Evolutionary conservation across 2,329 filamentous ascomycete genomes (phyloP), one percentile per base, ranked within the genome.

Genomic region (Kalmusia sp.): DNA sequence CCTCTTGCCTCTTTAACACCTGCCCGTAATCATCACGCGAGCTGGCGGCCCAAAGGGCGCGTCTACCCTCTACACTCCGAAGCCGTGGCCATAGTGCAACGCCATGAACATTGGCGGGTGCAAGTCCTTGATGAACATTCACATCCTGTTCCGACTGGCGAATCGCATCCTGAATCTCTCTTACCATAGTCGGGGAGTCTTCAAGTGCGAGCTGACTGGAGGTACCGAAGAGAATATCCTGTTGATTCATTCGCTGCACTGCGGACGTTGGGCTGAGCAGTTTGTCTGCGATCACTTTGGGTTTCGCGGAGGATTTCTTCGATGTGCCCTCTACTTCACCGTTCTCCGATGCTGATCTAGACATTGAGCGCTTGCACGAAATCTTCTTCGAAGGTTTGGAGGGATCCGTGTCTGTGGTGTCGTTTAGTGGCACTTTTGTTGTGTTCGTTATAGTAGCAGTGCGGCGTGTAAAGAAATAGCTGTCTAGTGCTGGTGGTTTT

Each of bases 151-250:
- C 73, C 1, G 73, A 76, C 35, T 73, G 65, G 9, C 58, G 61
- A 9, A 76, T 57, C 1, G 73, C 73, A 25, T 62, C 53, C 27
- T 75, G 73, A 2, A 76, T 60, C 17, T 75, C 56, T 15, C 73
- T 68, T 12, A 76, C 58, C 22, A 67, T 65, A 2, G 63, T 64
- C 1, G 74, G 74, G 3, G 74, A 75, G 39, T 74, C 72, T 25
- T 75, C 72, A 1, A 68, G 61, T 14, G 66, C 72, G 22, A 77
- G 62, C 51, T 77, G 74, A 54, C 74, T 76, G 2, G 73, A 76
- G 12, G 74, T 77, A 14, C 74, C 74, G 45, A 77, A 77, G 1
- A 76, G 58, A 7, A 77, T 47, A 21, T 75, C 68, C 52, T 77
- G 74, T 27, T 58, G 58, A 35, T 64, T 58, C 38, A 74, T 17